phyloP scores from a whole-genome alignment of 2,329 filamentous ascomycete genomes.

The Colletotrichum tamarilloi region DNA sequence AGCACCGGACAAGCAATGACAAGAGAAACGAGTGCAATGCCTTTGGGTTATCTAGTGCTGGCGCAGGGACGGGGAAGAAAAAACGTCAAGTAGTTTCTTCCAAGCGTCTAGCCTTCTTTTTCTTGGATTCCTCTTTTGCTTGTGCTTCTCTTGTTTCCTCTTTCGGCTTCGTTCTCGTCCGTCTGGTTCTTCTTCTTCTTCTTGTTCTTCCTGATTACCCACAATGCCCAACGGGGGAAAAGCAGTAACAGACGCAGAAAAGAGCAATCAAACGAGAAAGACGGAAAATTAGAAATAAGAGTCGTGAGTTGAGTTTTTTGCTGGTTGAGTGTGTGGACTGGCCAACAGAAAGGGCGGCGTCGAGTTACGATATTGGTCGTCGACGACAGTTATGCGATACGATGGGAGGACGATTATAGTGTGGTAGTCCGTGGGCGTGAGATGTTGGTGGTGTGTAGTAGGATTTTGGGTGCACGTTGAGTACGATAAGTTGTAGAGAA shows the following conservation, averaged over 20 bases:
- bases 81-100: not conserved
- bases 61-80: constrained; percentile 6
- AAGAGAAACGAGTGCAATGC: constrained; percentile 9
- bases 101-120: not conserved
- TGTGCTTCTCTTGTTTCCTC: not conserved
- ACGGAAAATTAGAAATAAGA: not conserved
- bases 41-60: not conserved
- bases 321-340: not conserved
- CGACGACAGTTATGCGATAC: constrained; percentile 1
- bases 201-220: constrained; percentile 9
- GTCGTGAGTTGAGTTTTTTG: not conserved
- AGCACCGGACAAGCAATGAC: constrained; percentile 3
- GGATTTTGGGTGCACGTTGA: constrained; percentile 10
- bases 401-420: not conserved
- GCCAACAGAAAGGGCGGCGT: constrained; percentile 14
- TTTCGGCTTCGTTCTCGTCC: not conserved
- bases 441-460: not conserved
- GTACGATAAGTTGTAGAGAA: constrained; percentile 24
- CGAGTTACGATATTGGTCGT: not conserved
- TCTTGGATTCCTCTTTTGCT: not conserved
- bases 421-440: not conserved
- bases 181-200: not conserved
- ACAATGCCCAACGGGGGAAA: constrained; percentile 12
- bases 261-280: not conserved
- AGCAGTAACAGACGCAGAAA: constrained; percentile 14